Evolutionary conservation across 2,329 filamentous ascomycete species (phyloP).

Genomic region (Apiospora aurea): DNA sequence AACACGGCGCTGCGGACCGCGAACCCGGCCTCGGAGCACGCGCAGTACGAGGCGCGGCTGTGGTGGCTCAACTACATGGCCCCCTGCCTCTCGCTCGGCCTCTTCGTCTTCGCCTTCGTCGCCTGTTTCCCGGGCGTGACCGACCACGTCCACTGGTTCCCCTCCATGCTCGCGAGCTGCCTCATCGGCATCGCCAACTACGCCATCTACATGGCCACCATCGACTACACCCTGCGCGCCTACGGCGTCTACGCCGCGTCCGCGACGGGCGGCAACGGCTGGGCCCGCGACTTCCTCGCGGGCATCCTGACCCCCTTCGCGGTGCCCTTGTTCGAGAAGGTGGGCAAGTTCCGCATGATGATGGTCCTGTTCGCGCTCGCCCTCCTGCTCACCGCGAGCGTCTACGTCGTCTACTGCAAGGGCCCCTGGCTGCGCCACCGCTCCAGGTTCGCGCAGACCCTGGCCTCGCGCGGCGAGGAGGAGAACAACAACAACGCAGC

Average conservation of each 20-base stretch:
- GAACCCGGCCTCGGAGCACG: constrained; percentile 60
- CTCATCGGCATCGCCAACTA: constrained; percentile 79
- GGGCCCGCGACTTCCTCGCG: constrained; percentile 75
- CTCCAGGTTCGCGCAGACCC: constrained; percentile 70
- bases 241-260: constrained; percentile 78
- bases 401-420: constrained; percentile 72
- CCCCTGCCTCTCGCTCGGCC: constrained; percentile 68
- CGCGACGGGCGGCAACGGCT: constrained; percentile 79
- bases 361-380: constrained; percentile 71
- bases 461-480: constrained; percentile 51
- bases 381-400: constrained; percentile 65
- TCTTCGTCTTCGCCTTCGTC: constrained; percentile 75
- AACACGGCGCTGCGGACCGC: constrained; percentile 59
- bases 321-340: constrained; percentile 68
- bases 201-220: constrained; percentile 77
- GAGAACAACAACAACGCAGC: neutral
- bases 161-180: constrained; percentile 68
- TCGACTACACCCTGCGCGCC: constrained; percentile 79
- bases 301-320: constrained; percentile 75
- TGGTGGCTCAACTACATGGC: constrained; percentile 69
- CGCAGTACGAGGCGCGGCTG: constrained; percentile 73
- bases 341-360: constrained; percentile 57
- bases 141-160: constrained; percentile 71
- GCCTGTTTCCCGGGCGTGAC: constrained; percentile 54
- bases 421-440: constrained; percentile 65